Evolutionary conservation across 768 basidiomycete species (phyloP).

Genomic region (Termitomyces bulborhizus): DNA sequence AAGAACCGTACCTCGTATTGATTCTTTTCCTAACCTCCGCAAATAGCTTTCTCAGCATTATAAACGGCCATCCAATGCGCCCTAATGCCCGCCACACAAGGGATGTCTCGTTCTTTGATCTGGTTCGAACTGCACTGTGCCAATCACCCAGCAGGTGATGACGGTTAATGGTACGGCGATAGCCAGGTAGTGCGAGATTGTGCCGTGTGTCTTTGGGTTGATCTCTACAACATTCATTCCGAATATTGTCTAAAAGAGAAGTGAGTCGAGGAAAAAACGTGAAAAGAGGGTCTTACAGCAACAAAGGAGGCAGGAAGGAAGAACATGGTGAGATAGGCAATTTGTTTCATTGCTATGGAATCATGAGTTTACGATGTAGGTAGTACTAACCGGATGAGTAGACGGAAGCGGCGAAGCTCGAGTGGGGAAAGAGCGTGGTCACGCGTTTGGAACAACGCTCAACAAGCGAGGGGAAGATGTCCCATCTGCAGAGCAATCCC

Average conservation of each 20-base stretch:
- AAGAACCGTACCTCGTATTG: neutral
- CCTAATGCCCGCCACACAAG: constrained; percentile 8
- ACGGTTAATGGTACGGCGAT: constrained; percentile 34
- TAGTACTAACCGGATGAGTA: neutral
- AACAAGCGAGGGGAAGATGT: too few species aligned
- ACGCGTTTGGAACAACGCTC: too few species aligned
- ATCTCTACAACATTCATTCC: constrained; percentile 52
- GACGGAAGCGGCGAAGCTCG: too few species aligned
- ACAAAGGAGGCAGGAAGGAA: constrained; percentile 53
- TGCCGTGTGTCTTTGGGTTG: constrained; percentile 21
- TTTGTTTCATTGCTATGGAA: constrained; percentile 39
- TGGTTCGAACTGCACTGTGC: constrained; percentile 36
- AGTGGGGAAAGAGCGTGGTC: too few species aligned
- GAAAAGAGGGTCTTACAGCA: constrained; percentile 23
- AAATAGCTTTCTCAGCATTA: constrained; percentile 3
- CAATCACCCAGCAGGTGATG: constrained; percentile 38
- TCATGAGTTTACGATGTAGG: neutral
- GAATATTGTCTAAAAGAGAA: constrained; percentile 34
- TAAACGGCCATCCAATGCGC: constrained; percentile 13
- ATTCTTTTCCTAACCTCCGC: neutral
- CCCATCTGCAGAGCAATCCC: too few species aligned
- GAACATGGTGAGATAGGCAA: constrained; percentile 55
- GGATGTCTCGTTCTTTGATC: neutral
- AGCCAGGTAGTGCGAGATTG: constrained; percentile 32
- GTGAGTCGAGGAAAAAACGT: neutral